Evolutionary conservation across 768 basidiomycete genomes (phyloP).

Genomic region (Trametes punicea): DNA sequence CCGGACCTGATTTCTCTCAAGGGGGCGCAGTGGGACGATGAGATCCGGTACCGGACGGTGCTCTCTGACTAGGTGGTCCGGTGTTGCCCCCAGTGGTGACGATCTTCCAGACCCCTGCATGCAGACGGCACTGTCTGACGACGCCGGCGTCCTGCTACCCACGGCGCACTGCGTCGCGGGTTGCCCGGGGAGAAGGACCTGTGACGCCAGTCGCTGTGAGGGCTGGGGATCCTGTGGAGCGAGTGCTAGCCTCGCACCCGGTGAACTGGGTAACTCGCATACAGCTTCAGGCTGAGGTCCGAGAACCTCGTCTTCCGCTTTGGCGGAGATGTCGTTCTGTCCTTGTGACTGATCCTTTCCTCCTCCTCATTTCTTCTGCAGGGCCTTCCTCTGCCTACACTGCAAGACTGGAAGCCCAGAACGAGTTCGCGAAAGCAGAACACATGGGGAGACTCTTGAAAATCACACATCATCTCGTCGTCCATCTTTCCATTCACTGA

Average conservation of each 20-base stretch:
- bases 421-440: not conserved
- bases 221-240: not conserved
- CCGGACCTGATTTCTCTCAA: slow-evolving; percentile 11
- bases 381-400: not conserved
- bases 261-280: not conserved
- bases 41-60: slow-evolving; percentile 17
- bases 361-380: not conserved
- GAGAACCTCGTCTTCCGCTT: not conserved
- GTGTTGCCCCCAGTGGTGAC: not conserved
- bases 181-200: not conserved
- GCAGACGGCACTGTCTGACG: not conserved
- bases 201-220: not conserved
- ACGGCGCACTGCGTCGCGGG: not conserved
- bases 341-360: not conserved
- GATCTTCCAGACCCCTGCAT: not conserved
- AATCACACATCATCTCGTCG: not conserved
- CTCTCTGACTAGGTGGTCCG: not conserved
- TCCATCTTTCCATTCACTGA: not conserved
- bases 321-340: not conserved
- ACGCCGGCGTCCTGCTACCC: not conserved
- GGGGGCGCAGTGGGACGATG: slow-evolving; percentile 12
- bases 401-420: not conserved
- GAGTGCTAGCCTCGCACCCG: not conserved
- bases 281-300: not conserved
- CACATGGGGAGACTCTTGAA: not conserved